Conservation (phyloP, 257 asterid species). For the Ligustrum vulgare region DNA sequence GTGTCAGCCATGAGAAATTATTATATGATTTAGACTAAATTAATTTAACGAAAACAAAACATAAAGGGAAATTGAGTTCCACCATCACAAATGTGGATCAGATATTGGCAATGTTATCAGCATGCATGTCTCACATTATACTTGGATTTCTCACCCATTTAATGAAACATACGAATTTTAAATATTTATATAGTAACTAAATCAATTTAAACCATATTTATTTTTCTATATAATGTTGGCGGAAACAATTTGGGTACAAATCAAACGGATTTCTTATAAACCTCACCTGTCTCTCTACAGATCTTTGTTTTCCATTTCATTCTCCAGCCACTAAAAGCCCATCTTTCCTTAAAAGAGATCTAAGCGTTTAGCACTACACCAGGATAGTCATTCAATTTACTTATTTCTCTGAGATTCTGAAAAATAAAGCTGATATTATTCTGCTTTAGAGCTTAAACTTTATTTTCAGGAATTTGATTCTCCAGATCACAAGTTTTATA, state of each 20-base stretch:
- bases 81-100: not conserved
- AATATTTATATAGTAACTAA: too few species aligned
- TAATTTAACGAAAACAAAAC: not conserved
- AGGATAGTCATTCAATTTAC: too few species aligned
- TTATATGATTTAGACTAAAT: not conserved
- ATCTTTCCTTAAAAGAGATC: not conserved
- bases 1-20: not conserved
- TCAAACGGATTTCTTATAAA: not conserved
- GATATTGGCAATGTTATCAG: not conserved
- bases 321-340: not conserved
- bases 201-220: too few species aligned
- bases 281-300: not conserved
- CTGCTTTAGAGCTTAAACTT: too few species aligned
- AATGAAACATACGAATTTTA: too few species aligned
- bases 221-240: not conserved
- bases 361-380: not conserved
- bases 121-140: not conserved
- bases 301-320: not conserved
- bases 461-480: too few species aligned
- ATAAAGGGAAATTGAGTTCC: not conserved
- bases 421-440: too few species aligned
- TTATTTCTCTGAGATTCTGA: too few species aligned
- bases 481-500: too few species aligned
- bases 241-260: not conserved
- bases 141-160: not conserved